Percentiles rank a stretch among this genome's conserved stretches.
phyloP scores from a whole-genome alignment of 305 asterid genomes.

The Caryopteris hybrid region DNA sequence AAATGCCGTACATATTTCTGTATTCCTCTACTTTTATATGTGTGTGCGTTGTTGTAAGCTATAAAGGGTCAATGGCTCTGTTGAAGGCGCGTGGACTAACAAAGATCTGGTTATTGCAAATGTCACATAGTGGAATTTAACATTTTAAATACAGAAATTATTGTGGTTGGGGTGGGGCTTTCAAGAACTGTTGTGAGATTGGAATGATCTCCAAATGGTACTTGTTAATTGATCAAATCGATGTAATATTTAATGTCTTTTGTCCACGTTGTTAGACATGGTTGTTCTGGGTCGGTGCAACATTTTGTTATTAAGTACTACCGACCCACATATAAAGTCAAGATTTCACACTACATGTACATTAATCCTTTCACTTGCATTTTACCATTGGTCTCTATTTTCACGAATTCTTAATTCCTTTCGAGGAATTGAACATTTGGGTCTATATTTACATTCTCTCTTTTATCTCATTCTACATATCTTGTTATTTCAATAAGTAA shows the following conservation, averaged over 20 bases:
- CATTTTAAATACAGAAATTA: background rate
- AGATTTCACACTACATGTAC: conserved; percentile 23
- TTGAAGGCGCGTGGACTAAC: conserved; percentile 24
- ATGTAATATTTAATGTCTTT: conserved; percentile 22
- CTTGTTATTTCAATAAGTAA: too few species aligned
- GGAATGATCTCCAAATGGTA: conserved; percentile 26
- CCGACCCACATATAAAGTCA: conserved; percentile 17
- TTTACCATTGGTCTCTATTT: background rate
- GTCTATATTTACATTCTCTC: background rate
- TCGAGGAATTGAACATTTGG: background rate
- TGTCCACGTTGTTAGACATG: conserved; percentile 16
- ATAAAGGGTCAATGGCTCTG: conserved; percentile 21
- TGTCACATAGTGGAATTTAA: background rate
- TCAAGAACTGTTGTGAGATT: conserved; percentile 23
- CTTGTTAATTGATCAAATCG: conserved; percentile 11
- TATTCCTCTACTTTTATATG: background rate
- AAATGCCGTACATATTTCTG: background rate
- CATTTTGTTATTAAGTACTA: background rate
- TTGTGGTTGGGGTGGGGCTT: conserved; percentile 33
- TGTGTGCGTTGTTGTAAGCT: background rate
- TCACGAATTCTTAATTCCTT: background rate
- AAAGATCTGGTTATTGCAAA: conserved; percentile 2
- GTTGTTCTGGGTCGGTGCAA: conserved; percentile 30
- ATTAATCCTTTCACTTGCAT: conserved; percentile 18
- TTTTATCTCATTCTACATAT: too few species aligned